Percentiles rank a stretch among this genome's conserved stretches.
Evolutionary conservation across 257 asterid species (phyloP).

Genomic region (Rehmannia glutinosa): DNA sequence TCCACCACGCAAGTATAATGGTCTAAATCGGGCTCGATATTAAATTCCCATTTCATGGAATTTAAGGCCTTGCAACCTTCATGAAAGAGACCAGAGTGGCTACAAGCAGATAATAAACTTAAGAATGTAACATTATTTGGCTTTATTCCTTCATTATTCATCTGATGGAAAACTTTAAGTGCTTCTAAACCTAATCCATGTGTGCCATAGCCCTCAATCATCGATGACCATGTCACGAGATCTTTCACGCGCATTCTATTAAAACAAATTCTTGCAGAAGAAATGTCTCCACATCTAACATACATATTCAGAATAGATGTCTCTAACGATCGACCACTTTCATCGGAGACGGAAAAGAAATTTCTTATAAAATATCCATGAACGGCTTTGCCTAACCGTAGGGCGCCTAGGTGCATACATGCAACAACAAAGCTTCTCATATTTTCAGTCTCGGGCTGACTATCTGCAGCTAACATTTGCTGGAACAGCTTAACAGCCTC

Average conservation of each 20-base stretch:
- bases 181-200: slow-evolving; percentile 45
- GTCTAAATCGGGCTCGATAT: slow-evolving; percentile 33
- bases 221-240: slow-evolving; percentile 43
- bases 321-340: slow-evolving; percentile 16
- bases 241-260: slow-evolving; percentile 31
- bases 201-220: slow-evolving; percentile 50
- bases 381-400: slow-evolving; percentile 34
- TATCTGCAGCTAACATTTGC: slow-evolving; percentile 22
- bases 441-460: slow-evolving; percentile 27
- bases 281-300: slow-evolving; percentile 40
- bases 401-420: slow-evolving; percentile 28
- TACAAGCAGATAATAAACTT: slow-evolving; percentile 45
- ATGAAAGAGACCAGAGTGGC: slow-evolving; percentile 41
- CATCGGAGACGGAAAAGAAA: not conserved
- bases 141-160: slow-evolving; percentile 35
- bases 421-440: slow-evolving; percentile 26
- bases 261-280: slow-evolving; percentile 36
- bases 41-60: slow-evolving; percentile 33
- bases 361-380: slow-evolving; percentile 34
- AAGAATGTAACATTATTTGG: slow-evolving; percentile 42
- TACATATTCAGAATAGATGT: slow-evolving; percentile 49
- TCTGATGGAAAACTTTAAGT: slow-evolving; percentile 25
- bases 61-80: slow-evolving; percentile 29
- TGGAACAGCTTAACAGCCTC: slow-evolving; percentile 28
- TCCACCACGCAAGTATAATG: slow-evolving; percentile 56